Evolutionary conservation across 352 stramenopile species (phyloP).

Genomic region (Pythium aristosporum): DNA sequence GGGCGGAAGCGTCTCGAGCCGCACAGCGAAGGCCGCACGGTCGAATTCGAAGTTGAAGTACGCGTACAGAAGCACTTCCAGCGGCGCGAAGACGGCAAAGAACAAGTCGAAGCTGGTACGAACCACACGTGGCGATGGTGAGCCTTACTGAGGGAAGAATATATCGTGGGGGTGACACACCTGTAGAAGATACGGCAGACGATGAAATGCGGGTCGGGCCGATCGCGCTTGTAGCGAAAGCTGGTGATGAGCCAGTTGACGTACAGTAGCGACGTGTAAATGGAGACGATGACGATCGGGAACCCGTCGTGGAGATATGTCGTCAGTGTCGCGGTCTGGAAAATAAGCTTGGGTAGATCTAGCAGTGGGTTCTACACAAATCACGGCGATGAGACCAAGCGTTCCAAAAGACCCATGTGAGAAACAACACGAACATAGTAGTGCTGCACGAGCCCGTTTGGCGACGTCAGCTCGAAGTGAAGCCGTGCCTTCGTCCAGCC

Average conservation of each 20-base stretch:
- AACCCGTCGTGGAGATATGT: slow-evolving; percentile 50
- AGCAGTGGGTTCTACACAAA: slow-evolving; percentile 37
- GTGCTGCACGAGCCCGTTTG: slow-evolving; percentile 6
- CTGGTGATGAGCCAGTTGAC: slow-evolving; percentile 48
- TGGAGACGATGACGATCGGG: slow-evolving; percentile 35
- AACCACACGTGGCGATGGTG: background rate
- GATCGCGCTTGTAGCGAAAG: slow-evolving; percentile 33
- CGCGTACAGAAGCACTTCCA: slow-evolving; percentile 42
- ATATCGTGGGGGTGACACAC: background rate
- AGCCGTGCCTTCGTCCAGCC: background rate
- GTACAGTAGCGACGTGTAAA: slow-evolving; percentile 39
- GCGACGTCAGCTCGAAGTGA: slow-evolving; percentile 11
- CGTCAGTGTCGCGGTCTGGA: slow-evolving; percentile 44
- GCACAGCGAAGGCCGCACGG: slow-evolving; percentile 33
- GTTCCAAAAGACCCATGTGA: background rate
- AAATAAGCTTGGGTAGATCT: slow-evolving; percentile 48
- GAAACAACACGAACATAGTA: slow-evolving; percentile 14
- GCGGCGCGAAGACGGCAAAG: slow-evolving; percentile 56
- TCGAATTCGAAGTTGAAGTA: slow-evolving; percentile 47
- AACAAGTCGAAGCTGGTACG: slow-evolving; percentile 45
- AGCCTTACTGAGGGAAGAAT: background rate
- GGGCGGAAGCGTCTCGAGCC: slow-evolving; percentile 28
- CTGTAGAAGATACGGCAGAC: slow-evolving; percentile 18
- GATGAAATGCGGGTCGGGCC: slow-evolving; percentile 9
- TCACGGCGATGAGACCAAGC: background rate